Evolutionary conservation across 2,329 filamentous ascomycete species (phyloP), one percentile per base, ranked within the genome.

Genomic region (Claviceps spartinae): DNA sequence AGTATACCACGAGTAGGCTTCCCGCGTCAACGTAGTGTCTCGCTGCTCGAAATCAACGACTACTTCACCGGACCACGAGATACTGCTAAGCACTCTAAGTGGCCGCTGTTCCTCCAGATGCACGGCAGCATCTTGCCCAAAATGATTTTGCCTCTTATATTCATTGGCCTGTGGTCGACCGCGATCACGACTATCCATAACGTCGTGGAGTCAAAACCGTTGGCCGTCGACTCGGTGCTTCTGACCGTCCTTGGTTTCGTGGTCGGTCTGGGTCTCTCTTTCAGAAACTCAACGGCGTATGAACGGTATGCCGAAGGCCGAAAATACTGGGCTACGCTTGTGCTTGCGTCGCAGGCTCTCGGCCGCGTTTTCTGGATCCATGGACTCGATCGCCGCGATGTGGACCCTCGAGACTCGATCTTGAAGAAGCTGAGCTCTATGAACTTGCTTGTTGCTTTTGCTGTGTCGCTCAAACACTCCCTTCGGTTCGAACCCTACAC

Each of bases 321-420:
- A 40, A 79, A 78, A 59, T 79, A 74, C 59, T 84, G 81, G 79
- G 72, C 79, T 1, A 70, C 77, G 52, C 70, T 82, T 58, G 79
- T 75, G 51, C 72, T 75, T 65, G 83, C 85, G 61, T 69, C 74
- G 60, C 72, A 88, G 70, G 70, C 81, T 64, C 71, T 94, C 59
- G 86, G 80, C 59, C 81, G 90, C 22, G 74, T 86, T 9, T 86
- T 93, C 63, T 96, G 90, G 90, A 75, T 95, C 36, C 86, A 95
- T 60, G 74, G 78, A 7, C 86, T 63, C 72, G 83, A 58, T 72
- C 74, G 34, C 71, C 78, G 46, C 51, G 72, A 54, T 37, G 53
- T 63, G 41, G 67, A 70, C 9, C 74, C 75, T 20, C 88, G 87
- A 60, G 74, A 84, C 44, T 82, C 85, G 57, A 61, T 89, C 1